A percentile compares a stretch with the other conserved stretches of the same genome.
phyloP scores from a whole-genome alignment of 208 protist genomes.

The Acanthamoeba polyphaga region DNA sequence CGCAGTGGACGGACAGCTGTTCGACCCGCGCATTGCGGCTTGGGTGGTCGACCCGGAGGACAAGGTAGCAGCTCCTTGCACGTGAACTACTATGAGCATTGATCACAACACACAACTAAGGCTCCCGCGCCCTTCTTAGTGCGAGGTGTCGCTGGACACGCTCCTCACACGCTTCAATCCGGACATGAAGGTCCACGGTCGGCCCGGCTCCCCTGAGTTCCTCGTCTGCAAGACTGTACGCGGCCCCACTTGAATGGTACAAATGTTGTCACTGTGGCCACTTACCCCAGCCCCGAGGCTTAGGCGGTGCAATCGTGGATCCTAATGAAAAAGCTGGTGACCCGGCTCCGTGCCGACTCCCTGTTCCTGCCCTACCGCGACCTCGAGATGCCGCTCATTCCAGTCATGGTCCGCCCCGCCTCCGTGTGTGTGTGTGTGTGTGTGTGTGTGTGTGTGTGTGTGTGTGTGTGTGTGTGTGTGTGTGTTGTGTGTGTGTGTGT shows the following conservation, averaged over 20 bases:
- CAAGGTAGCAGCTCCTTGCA: neutral
- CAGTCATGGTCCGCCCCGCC: conserved; percentile 19
- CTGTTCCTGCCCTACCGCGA: conserved; percentile 55
- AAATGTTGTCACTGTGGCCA: too few species aligned
- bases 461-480: too few species aligned
- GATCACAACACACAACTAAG: too few species aligned
- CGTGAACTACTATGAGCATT: too few species aligned
- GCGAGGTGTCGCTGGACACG: conserved; percentile 33
- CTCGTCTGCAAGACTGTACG: conserved; percentile 35
- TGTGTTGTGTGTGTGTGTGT: too few species aligned
- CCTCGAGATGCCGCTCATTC: conserved; percentile 62
- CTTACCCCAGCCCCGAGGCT: neutral
- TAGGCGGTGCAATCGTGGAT: conserved; percentile 73
- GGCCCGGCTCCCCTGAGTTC: neutral
- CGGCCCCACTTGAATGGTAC: neutral
- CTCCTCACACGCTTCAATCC: neutral
- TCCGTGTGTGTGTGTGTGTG: neutral
- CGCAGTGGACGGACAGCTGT: conserved; percentile 44
- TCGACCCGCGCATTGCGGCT: conserved; percentile 51
- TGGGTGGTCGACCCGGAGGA: conserved; percentile 69
- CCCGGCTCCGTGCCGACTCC: neutral
- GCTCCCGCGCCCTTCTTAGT: neutral
- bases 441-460: neutral
- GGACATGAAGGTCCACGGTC: conserved; percentile 25
- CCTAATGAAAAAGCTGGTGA: conserved; percentile 67